phyloP scores from a whole-genome alignment of 2,329 filamentous ascomycete species.

The Cucurbitaria berberidis region DNA sequence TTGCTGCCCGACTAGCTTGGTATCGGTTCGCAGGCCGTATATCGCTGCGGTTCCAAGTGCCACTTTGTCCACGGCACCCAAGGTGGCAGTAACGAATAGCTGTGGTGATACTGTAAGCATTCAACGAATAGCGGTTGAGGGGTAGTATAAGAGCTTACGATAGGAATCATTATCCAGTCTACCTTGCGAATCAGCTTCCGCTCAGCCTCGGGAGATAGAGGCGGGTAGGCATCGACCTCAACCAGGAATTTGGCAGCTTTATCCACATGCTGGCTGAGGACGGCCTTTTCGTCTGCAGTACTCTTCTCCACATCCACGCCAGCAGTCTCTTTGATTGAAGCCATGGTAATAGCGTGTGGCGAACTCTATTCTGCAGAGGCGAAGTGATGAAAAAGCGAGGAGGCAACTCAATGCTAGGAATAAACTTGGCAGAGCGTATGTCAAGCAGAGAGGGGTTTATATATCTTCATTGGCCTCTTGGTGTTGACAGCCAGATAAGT shows the following conservation, averaged over 20 bases:
- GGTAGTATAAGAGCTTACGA: background rate
- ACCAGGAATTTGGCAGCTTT: background rate
- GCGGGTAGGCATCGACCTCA: background rate
- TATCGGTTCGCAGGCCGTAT: constrained; percentile 53
- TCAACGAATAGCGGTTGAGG: background rate
- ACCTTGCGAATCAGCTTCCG: background rate
- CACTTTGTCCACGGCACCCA: constrained; percentile 65
- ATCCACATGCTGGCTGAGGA: background rate
- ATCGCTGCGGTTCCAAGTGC: constrained; percentile 55
- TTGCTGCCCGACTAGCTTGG: constrained; percentile 49
- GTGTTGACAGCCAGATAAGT: background rate
- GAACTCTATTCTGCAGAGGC: background rate
- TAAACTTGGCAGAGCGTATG: background rate
- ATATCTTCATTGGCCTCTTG: background rate
- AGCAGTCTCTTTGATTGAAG: background rate
- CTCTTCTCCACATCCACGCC: background rate
- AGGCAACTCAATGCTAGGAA: background rate
- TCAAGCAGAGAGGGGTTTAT: background rate
- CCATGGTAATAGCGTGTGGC: background rate
- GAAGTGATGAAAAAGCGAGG: background rate
- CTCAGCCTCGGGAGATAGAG: background rate
- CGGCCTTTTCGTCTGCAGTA: background rate
- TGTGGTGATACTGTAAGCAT: background rate
- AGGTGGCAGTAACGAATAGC: constrained; percentile 33
- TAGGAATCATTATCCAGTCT: constrained; percentile 5